Percentiles rank a stretch among this genome's conserved stretches.
phyloP scores from a whole-genome alignment of 1,284 basidiomycete genomes.

The Peniophora sp. region DNA sequence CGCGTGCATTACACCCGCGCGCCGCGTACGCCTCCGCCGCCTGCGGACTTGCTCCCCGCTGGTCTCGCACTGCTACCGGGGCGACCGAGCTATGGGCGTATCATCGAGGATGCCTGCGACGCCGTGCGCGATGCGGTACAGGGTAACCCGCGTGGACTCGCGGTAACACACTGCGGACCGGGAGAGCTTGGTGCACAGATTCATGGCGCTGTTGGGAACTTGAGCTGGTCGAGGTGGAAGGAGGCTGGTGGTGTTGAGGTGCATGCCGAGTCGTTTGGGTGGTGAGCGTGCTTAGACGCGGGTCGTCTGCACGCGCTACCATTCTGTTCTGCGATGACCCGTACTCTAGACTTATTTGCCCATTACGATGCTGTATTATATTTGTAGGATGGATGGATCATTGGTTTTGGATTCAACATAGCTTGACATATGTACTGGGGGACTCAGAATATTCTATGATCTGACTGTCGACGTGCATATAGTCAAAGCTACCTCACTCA shows the following conservation, averaged over 20 bases:
- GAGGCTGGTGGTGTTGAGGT: constrained; percentile 55
- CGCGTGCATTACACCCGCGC: neutral
- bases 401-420: too few species aligned
- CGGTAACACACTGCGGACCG: neutral
- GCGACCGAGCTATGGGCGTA: neutral
- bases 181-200: constrained; percentile 38
- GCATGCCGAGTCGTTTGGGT: constrained; percentile 40
- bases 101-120: constrained; percentile 1
- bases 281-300: neutral
- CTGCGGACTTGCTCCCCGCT: neutral
- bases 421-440: too few species aligned
- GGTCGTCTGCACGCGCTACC: too few species aligned
- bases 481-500: too few species aligned
- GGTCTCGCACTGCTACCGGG: neutral
- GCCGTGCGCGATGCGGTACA: neutral
- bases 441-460: too few species aligned
- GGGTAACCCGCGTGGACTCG: neutral
- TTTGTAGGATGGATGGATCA: too few species aligned
- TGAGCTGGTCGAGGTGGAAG: constrained; percentile 34
- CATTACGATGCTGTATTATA: too few species aligned
- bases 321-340: too few species aligned
- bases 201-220: constrained; percentile 29
- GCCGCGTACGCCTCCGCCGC: neutral
- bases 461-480: too few species aligned
- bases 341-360: too few species aligned